Percentiles rank a stretch among this genome's conserved stretches.
These are phyloP conservation scores for Serendipita sp. DNA, from an alignment of 768 basidiomycete species.

Conservation along the genomic window DNA sequence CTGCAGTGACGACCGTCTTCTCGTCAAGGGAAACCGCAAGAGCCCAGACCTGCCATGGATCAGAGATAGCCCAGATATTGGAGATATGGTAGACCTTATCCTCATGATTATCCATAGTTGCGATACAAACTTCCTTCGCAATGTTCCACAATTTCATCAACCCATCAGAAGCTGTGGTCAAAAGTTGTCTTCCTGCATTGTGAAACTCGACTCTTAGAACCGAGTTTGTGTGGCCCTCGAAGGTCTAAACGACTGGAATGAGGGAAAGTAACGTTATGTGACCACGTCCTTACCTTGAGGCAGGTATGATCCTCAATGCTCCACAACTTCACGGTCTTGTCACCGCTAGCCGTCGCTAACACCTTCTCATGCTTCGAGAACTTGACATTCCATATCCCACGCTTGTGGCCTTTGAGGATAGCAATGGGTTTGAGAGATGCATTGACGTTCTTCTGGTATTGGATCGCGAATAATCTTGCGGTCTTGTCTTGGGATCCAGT, in stretches of 20 bases:
- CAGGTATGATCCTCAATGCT: constrained; percentile 86
- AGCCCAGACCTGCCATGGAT: constrained; percentile 74
- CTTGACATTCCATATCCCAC: constrained; percentile 88
- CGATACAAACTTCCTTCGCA: constrained; percentile 67
- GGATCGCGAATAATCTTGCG: constrained; percentile 75
- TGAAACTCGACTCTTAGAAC: constrained; percentile 87
- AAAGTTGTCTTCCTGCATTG: constrained; percentile 66
- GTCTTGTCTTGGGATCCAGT: constrained; percentile 95
- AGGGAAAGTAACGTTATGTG: background rate
- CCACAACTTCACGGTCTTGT: constrained; percentile 91
- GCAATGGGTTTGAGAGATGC: constrained; percentile 67
- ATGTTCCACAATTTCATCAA: constrained; percentile 93
- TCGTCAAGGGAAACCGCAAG: constrained; percentile 72
- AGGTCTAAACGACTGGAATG: constrained; percentile 40
- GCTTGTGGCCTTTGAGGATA: constrained; percentile 88
- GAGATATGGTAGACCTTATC: constrained; percentile 53
- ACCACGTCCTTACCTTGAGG: constrained; percentile 30
- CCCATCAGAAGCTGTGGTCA: constrained; percentile 85
- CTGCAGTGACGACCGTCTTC: constrained; percentile 74
- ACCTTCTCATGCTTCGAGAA: constrained; percentile 74
- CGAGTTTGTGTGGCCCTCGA: constrained; percentile 97
- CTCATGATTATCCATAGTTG: constrained; percentile 92
- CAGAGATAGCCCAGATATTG: background rate
- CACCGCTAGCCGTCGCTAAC: constrained; percentile 86
- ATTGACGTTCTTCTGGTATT: constrained; percentile 31